Conservation (phyloP, 1,284 basidiomycete species). For the Trichosporon asahii region DNA sequence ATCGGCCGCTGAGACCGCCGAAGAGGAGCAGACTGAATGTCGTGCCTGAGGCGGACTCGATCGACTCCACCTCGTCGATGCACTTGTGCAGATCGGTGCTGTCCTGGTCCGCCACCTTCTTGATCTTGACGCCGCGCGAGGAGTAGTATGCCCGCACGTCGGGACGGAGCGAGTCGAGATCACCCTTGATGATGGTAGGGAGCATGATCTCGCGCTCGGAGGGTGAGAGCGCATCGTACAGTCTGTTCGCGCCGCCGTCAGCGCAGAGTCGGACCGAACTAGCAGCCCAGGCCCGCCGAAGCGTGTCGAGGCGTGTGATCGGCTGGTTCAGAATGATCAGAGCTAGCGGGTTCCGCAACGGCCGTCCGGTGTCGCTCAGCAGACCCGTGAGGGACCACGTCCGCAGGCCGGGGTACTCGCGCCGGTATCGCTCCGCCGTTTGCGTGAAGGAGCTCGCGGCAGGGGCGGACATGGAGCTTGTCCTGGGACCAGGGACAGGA, state of each 20-base stretch:
- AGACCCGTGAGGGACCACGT: constrained; percentile 16
- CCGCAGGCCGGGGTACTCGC: constrained; percentile 17
- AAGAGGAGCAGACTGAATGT: constrained; percentile 72
- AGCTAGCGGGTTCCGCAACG: constrained; percentile 49
- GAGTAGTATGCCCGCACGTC: constrained; percentile 72
- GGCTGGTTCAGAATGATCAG: constrained; percentile 87
- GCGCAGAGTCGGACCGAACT: constrained; percentile 64
- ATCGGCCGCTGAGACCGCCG: constrained; percentile 81
- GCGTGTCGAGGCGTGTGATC: constrained; percentile 61
- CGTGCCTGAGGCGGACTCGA: constrained; percentile 55
- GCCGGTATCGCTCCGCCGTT: constrained; percentile 13
- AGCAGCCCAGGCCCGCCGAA: constrained; percentile 67
- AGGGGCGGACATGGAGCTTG: neutral
- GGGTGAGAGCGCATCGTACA: constrained; percentile 63
- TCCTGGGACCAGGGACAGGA: neutral
- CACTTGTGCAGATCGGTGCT: constrained; percentile 96
- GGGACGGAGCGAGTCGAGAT: constrained; percentile 78
- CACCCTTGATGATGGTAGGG: constrained; percentile 87
- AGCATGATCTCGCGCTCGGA: constrained; percentile 54
- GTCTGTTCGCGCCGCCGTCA: constrained; percentile 88
- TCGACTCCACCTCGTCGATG: constrained; percentile 59
- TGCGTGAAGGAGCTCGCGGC: constrained; percentile 7
- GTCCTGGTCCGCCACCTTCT: constrained; percentile 69
- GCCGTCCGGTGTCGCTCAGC: constrained; percentile 15
- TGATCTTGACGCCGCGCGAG: constrained; percentile 64